These are phyloP conservation scores for Epichloe glyceriae DNA, from an alignment of 2,329 filamentous ascomycete genomes.

Conservation along the genomic window DNA sequence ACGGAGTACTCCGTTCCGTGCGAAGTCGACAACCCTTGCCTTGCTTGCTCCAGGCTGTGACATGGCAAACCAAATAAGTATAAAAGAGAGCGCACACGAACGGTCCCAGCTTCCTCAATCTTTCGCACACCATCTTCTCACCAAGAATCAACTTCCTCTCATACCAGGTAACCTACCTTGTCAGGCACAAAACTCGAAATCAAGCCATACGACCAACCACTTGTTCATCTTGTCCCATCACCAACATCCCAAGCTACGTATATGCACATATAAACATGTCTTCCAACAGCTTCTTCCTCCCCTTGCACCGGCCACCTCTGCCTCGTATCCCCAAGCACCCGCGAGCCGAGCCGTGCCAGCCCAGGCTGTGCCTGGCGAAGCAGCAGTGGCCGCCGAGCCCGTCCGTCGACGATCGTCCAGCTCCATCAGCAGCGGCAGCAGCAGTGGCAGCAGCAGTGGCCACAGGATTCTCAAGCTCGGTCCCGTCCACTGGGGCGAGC, in stretches of 20 bases:
- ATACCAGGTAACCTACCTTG: not conserved
- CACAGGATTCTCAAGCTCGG: slow-evolving; percentile 49
- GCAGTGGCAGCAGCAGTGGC: slow-evolving; percentile 21
- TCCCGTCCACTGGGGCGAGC: slow-evolving; percentile 51
- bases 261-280: slow-evolving; percentile 1
- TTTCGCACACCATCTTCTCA: not conserved
- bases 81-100: not conserved
- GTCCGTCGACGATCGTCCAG: slow-evolving; percentile 39
- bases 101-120: not conserved
- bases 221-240: not conserved
- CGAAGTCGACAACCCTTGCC: slow-evolving; percentile 1
- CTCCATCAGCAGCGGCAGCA: slow-evolving; percentile 36
- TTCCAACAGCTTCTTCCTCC: slow-evolving; percentile 31
- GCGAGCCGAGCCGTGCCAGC: slow-evolving; percentile 13
- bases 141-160: not conserved
- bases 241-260: not conserved
- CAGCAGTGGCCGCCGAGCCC: slow-evolving; percentile 10
- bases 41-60: not conserved
- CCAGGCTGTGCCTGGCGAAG: slow-evolving; percentile 10
- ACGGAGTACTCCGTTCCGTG: not conserved
- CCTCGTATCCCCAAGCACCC: slow-evolving; percentile 37
- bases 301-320: slow-evolving; percentile 44
- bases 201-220: not conserved
- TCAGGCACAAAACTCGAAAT: not conserved
- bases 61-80: not conserved